Evolutionary conservation across 345 rosid genomes (phyloP), one percentile per base, ranked within the genome.

Genomic region (Citrus trifoliata): DNA sequence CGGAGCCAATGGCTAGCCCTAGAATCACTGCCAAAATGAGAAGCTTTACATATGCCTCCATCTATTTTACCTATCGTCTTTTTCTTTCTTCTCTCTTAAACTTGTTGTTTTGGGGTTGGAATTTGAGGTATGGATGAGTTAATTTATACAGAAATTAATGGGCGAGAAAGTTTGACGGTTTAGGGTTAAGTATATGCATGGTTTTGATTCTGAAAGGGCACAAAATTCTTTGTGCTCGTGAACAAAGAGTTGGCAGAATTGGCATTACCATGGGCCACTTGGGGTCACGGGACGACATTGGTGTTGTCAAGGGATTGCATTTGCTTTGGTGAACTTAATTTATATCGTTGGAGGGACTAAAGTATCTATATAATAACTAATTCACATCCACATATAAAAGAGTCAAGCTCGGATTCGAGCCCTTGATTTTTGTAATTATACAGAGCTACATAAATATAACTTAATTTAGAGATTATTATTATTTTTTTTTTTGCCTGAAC

Each of bases 221-320:
- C 16, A 67, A n/a, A 33, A 30, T 28, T 33, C 6, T 28, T 6
- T 35, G 5, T n/a, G 70, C 66, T 40, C 71, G 75, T 74, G 58
- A 68, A 25, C 10, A 16, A 2, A 8, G 12, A 2, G 59, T 37
- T 72, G 76, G 78, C 78, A 62, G n/a, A 60, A 65, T 76, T 80
- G 85, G 83, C 82, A 5, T 72, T 76, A 60, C 75, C 53, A 73
- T 62, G 68, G 78, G 30, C 61, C 25, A 64, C 5, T 35, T 8
- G 13, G 55, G 53, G 63, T 76, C 85, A 83, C 79, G 83, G 83
- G 76, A 58, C 22, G 2, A 32, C 73, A 62, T 83, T 55, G 69
- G 48, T 7, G 74, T 19, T 10, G 55, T n/a, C 9, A 68, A n/a
- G 55, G 30, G 71, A n/a, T 79, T 65, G 80, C 67, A 42, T 71